These are phyloP conservation scores for Globisporangium acanthophoron DNA, from an alignment of 352 stramenopile species.

Conservation along the genomic window DNA sequence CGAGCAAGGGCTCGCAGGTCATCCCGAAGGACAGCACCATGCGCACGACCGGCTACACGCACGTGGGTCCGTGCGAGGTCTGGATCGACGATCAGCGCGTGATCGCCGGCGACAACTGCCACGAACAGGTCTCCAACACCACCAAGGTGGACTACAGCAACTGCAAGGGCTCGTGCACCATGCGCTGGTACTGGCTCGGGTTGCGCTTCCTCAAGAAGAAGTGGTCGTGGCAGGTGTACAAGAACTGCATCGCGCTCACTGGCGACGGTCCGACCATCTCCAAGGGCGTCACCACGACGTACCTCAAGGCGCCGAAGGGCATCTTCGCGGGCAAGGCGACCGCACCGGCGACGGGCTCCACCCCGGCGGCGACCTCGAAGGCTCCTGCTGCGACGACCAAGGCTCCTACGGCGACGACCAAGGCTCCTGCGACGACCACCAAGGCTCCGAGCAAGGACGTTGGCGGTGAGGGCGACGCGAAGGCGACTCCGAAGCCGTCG, in stretches of 20 bases:
- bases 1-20: constrained; percentile 9
- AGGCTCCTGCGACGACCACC: constrained; percentile 1
- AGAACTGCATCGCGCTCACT: constrained; percentile 32
- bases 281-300: constrained; percentile 10
- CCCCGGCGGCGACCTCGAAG: background rate
- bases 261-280: constrained; percentile 12
- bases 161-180: constrained; percentile 34
- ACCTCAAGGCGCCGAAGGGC: constrained; percentile 5
- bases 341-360: constrained; percentile 1
- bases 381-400: background rate
- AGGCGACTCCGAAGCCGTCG: background rate
- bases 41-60: constrained; percentile 45
- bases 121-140: constrained; percentile 17
- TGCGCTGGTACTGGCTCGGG: constrained; percentile 55
- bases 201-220: constrained; percentile 39
- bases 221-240: constrained; percentile 65
- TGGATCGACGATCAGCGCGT: constrained; percentile 48
- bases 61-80: constrained; percentile 53
- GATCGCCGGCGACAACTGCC: constrained; percentile 37
- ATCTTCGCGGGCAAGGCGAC: constrained; percentile 9
- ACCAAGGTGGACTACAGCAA: constrained; percentile 40
- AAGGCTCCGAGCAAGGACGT: constrained; percentile 5
- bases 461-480: background rate
- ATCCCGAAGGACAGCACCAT: constrained; percentile 23
- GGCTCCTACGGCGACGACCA: background rate